Percentiles rank a stretch among this genome's conserved stretches.
Evolutionary conservation across 371 early-diverging fungal species (phyloP).

Genomic region (Conidiobolus incongruus): DNA sequence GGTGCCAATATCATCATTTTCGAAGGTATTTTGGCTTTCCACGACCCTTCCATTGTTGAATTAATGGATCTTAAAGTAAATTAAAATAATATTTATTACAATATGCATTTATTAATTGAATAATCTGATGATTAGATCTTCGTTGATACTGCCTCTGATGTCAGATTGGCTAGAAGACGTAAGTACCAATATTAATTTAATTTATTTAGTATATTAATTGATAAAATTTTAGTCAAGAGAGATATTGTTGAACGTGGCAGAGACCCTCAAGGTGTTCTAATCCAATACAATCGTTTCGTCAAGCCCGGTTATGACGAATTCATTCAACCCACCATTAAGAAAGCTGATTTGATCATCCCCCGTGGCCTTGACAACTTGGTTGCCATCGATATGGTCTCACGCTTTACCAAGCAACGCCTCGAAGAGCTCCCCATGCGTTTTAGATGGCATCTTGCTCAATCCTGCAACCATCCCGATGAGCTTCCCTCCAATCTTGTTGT

Average conservation of each 20-base stretch:
- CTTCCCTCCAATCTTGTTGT: slow-evolving; percentile 27
- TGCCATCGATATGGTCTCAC: slow-evolving; percentile 75
- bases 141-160: slow-evolving; percentile 86
- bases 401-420: slow-evolving; percentile 63
- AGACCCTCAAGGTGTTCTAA: slow-evolving; percentile 53
- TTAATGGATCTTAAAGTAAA: slow-evolving; percentile 74
- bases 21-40: slow-evolving; percentile 81
- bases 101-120: not conserved
- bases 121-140: slow-evolving; percentile 30
- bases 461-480: slow-evolving; percentile 8
- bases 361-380: slow-evolving; percentile 72
- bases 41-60: slow-evolving; percentile 48
- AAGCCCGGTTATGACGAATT: slow-evolving; percentile 79
- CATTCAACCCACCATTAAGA: slow-evolving; percentile 68
- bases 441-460: slow-evolving; percentile 29
- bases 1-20: slow-evolving; percentile 85
- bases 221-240: slow-evolving; percentile 36
- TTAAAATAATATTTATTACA: not conserved
- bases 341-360: slow-evolving; percentile 79
- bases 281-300: slow-evolving; percentile 74
- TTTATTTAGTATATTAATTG: not conserved
- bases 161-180: slow-evolving; percentile 66
- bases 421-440: slow-evolving; percentile 39
- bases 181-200: slow-evolving; percentile 8
- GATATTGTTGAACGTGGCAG: slow-evolving; percentile 78